Conservation (phyloP, 768 basidiomycete genomes). For the Termitomyces sp. region DNA sequence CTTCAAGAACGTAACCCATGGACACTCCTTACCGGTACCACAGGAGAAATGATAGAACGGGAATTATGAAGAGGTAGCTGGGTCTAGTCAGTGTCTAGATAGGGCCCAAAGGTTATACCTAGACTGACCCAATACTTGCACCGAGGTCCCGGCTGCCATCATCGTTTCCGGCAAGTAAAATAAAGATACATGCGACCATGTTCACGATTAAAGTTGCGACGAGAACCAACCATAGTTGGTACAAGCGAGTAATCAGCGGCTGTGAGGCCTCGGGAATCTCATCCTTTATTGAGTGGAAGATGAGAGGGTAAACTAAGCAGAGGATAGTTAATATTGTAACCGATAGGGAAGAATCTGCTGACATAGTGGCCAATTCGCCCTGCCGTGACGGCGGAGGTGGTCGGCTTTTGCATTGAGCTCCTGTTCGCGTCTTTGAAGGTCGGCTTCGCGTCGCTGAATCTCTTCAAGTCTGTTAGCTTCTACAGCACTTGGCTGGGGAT, state of each 20-base stretch:
- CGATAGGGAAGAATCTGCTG: slow-evolving; percentile 24
- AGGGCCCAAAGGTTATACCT: slow-evolving; percentile 10
- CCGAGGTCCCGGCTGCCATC: slow-evolving; percentile 81
- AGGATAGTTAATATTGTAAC: slow-evolving; percentile 14
- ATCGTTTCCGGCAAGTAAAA: slow-evolving; percentile 70
- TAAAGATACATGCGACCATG: slow-evolving; percentile 83
- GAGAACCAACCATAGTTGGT: slow-evolving; percentile 93
- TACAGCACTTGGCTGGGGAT: slow-evolving; percentile 17
- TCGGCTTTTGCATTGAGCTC: slow-evolving; percentile 69
- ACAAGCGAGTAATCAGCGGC: slow-evolving; percentile 78
- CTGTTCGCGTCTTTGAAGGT: slow-evolving; percentile 73
- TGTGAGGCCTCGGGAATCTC: slow-evolving; percentile 84
- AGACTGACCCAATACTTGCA: slow-evolving; percentile 71
- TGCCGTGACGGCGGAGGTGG: slow-evolving; percentile 66
- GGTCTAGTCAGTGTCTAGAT: slow-evolving; percentile 19
- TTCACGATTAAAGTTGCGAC: slow-evolving; percentile 79
- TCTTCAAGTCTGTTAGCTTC: slow-evolving; percentile 52
- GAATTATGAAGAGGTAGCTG: slow-evolving; percentile 79
- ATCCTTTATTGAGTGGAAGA: slow-evolving; percentile 89
- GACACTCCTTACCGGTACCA: slow-evolving; percentile 79
- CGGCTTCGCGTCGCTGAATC: slow-evolving; percentile 72
- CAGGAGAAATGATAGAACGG: slow-evolving; percentile 76
- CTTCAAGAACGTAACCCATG: neutral
- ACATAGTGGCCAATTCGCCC: slow-evolving; percentile 95
- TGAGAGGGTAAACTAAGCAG: slow-evolving; percentile 78